Evolutionary conservation across 2,329 filamentous ascomycete genomes (phyloP), one percentile per base, ranked within the genome.

Genomic region (Trichoderma lentiforme): DNA sequence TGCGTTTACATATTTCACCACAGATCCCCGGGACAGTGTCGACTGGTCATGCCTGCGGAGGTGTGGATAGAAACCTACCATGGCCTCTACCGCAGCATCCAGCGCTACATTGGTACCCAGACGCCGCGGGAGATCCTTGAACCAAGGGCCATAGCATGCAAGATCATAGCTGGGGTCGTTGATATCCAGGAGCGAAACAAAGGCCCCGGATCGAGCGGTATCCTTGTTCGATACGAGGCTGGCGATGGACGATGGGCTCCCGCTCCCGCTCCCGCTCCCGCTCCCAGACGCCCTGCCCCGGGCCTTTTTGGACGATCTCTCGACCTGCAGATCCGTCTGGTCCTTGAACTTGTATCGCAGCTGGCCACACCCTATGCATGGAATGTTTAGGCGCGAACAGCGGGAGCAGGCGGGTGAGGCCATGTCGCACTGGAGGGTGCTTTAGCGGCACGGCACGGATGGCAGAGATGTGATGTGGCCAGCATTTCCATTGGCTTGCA

Each of bases 281-380:
- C 21, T 32, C 51, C 43, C 21, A 57, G 62, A 66, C 28, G 53
- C 14, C 30, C 36, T 70, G 28, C 57, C 64, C 12, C 53, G 58
- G 62, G 62, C 43, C 21, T 70, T 69, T 8, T 70, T 70, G 28
- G 60, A 1, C 64, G 76, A 57, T 32, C 53, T 69, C 30, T 57
- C 53, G 1, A 9, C 51, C 24, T 67, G 64, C 18, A 39, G 21
- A 34, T 51, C 53, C 0, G 71, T 56, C 61, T 79, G 76, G 30
- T 85, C 79, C 73, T 85, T 83, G 77, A 87, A 87, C 77, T 85
- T 86, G 79, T 80, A 87, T 60, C 86, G 80, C 70, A 82, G 80
- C 75, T 84, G 79, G 3, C 86, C 86, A 3, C 81, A 81, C 11
- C 85, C 86, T 30, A 84, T 73, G 70, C 86, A 87, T 2, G 76